Base-by-base conservation (phyloP, 345 rosid species). In the Pistacia atlantica region DNA sequence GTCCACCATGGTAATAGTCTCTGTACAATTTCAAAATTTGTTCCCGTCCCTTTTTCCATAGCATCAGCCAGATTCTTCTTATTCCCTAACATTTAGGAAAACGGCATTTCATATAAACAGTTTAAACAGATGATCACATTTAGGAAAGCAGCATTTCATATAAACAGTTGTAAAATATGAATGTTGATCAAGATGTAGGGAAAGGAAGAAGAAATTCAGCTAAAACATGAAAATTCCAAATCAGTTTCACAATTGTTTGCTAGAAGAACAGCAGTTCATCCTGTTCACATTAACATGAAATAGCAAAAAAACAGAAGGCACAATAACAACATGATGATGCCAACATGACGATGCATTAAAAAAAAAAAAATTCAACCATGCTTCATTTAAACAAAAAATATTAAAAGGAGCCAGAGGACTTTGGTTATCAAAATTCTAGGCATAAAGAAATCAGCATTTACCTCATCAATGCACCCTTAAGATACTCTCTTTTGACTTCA, bases 51-150 rank as follows among this genome's bases (percentile, higher is more conserved):
- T 75, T 85, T 96, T 79, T 90, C 97, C 80, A 84, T 87, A 60
- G 98, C 98, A 88, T 90, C 95, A 77, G 82, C 81, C 78, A 96
- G 89, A 79, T 98, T 96, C 87, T 92, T 96, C 90, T 89, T 91
- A 81, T 92, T 96, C 64, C 99, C 99, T 96, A 84, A 76, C 76
- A 81, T 55, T 56, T 74, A 84, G 67, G 60, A 77, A 81, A 76
- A 55, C 31, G 74, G 71, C n/a, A 66, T 61, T 73, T 76, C 60
- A 57, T 64, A 58, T 45, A 65, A 58, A 65, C 71, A 65, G 22
- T 49, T 49, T 31, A 31, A 31, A 31, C 33, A 31, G 33, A 31
- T 31, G 25, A 25, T 25, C 25, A 76, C 76, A 81, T 55, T 56
- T 74, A 84, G 67, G 60, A 77, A 81, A 76, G 51, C 31, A 75